Evolutionary conservation across 352 stramenopile species (phyloP).

Genomic region (Globisporangium mamillatum): DNA sequence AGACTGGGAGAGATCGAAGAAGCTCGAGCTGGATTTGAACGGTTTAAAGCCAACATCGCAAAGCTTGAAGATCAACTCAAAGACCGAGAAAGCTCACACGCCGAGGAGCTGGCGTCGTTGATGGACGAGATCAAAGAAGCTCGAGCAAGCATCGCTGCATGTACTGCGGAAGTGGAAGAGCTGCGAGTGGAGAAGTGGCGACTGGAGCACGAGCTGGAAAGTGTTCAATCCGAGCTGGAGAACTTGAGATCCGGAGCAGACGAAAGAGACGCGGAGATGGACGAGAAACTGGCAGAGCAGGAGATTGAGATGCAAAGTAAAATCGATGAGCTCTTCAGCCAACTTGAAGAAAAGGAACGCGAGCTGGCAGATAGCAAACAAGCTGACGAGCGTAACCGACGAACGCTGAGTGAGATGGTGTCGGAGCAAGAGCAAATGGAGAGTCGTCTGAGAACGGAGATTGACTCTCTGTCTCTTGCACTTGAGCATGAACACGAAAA

Average conservation of each 20-base stretch:
- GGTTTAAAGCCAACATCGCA: constrained; percentile 30
- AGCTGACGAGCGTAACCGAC: constrained; percentile 33
- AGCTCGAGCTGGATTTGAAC: constrained; percentile 32
- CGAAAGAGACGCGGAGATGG: constrained; percentile 12
- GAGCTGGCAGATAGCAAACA: constrained; percentile 32
- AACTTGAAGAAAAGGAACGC: constrained; percentile 28
- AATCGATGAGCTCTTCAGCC: constrained; percentile 24
- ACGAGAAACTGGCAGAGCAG: constrained; percentile 28
- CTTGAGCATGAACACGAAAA: constrained; percentile 46
- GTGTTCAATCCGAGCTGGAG: constrained; percentile 13
- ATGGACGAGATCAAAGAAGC: constrained; percentile 46
- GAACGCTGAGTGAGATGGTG: constrained; percentile 39
- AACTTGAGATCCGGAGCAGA: background rate
- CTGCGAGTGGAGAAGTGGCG: constrained; percentile 36
- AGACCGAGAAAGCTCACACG: constrained; percentile 28
- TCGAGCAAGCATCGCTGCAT: constrained; percentile 33
- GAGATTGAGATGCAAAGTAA: constrained; percentile 24
- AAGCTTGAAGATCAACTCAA: constrained; percentile 41
- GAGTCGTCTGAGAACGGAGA: constrained; percentile 30
- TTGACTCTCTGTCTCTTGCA: constrained; percentile 40
- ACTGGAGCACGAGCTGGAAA: constrained; percentile 37
- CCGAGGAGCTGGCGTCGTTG: constrained; percentile 35
- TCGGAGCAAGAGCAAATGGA: constrained; percentile 46
- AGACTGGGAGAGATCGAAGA: constrained; percentile 43
- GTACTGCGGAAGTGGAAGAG: constrained; percentile 29